A percentile compares a stretch with the other conserved stretches of the same genome.
Evolutionary conservation across 106 monocot genomes (phyloP).

Genomic region (Dendrobium huoshanense): DNA sequence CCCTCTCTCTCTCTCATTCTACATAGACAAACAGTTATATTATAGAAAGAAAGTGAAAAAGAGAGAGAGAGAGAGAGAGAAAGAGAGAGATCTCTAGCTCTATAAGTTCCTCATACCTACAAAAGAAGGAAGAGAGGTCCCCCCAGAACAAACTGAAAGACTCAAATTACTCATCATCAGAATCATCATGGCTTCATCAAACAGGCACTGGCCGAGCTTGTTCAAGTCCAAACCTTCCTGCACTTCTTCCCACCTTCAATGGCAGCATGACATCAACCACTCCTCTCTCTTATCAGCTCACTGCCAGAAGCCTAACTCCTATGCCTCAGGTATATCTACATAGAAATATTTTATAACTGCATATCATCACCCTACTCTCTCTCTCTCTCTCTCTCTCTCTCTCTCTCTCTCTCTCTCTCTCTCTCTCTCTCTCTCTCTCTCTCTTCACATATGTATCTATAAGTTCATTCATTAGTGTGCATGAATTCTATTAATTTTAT

Average conservation of each 20-base stretch:
- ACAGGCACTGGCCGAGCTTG: conserved; percentile 99
- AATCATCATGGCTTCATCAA: conserved; percentile 86
- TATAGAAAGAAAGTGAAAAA: conserved; percentile 2
- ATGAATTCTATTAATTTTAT: no score
- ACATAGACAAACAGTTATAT: neutral
- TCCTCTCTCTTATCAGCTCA: conserved; percentile 37
- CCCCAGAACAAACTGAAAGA: neutral
- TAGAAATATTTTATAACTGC: neutral
- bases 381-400: no score
- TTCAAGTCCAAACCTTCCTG: conserved; percentile 92
- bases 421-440: no score
- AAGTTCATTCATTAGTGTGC: no score
- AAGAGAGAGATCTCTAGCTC: neutral
- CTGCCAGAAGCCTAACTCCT: conserved; percentile 51
- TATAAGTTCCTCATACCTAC: neutral
- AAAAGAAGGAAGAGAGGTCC: conserved; percentile 6
- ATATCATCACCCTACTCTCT: neutral
- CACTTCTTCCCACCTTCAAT: conserved; percentile 49
- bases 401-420: no score
- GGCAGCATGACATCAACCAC: conserved; percentile 77
- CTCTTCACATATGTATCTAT: no score
- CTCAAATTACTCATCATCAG: conserved; percentile 14
- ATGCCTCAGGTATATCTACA: conserved; percentile 36
- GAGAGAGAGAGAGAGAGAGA: conserved; percentile 15
- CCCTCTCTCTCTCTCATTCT: neutral